phyloP scores from a whole-genome alignment of 1,284 basidiomycete genomes.

The Cryptococcus amylolentus region DNA sequence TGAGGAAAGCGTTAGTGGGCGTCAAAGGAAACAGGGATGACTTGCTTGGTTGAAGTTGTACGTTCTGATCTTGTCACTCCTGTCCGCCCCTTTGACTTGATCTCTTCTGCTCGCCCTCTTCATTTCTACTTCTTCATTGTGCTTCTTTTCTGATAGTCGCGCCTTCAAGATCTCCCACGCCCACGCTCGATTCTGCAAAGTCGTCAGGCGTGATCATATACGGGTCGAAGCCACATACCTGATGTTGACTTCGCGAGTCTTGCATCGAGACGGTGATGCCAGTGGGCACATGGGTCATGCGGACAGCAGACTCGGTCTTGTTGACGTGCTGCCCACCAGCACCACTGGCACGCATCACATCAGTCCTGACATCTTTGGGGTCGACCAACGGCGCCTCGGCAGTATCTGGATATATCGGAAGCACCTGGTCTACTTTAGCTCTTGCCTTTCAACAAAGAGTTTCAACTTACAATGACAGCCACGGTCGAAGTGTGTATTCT shows the following conservation, averaged over 20 bases:
- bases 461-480: slow-evolving; percentile 66
- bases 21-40: background rate
- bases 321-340: slow-evolving; percentile 99
- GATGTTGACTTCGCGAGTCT: slow-evolving; percentile 93
- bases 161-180: slow-evolving; percentile 83
- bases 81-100: slow-evolving; percentile 73
- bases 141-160: slow-evolving; percentile 73
- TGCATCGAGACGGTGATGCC: slow-evolving; percentile 98
- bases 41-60: slow-evolving; percentile 83
- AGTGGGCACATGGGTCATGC: slow-evolving; percentile 87
- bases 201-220: background rate
- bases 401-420: slow-evolving; percentile 68
- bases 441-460: background rate
- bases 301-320: slow-evolving; percentile 97
- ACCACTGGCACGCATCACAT: slow-evolving; percentile 91
- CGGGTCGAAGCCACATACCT: slow-evolving; percentile 54
- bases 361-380: slow-evolving; percentile 81
- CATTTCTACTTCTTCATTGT: slow-evolving; percentile 65
- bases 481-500: slow-evolving; percentile 92
- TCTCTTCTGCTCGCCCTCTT: slow-evolving; percentile 65
- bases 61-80: slow-evolving; percentile 89
- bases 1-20: slow-evolving; percentile 39
- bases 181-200: slow-evolving; percentile 70
- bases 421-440: slow-evolving; percentile 56
- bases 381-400: slow-evolving; percentile 59